Conservation (phyloP, 1,139 yeast species). For the Magnusiomyces suaveolens region DNA sequence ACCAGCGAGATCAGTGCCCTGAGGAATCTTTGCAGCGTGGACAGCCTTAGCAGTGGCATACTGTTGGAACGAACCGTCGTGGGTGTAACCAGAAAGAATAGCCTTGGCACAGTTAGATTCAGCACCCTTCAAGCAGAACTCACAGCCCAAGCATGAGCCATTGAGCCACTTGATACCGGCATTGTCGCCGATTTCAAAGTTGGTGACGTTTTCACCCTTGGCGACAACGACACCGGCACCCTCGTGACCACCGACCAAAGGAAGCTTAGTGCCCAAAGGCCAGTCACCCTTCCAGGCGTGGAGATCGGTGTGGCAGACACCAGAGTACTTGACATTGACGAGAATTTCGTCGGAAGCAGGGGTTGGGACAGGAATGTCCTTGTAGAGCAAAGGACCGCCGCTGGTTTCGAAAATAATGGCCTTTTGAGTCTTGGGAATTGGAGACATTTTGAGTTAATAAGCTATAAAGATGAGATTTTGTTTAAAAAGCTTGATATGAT, state of each 20-base stretch:
- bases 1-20: conserved; percentile 59
- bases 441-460: background rate
- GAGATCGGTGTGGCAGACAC: conserved; percentile 59
- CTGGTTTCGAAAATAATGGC: conserved; percentile 50
- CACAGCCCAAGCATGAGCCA: conserved; percentile 66
- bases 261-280: conserved; percentile 55
- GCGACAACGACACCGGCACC: conserved; percentile 79
- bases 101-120: conserved; percentile 65
- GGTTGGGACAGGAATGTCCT: conserved; percentile 50
- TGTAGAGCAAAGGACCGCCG: conserved; percentile 38
- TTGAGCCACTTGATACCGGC: conserved; percentile 71
- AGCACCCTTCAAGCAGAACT: conserved; percentile 54
- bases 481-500: conserved; percentile 48
- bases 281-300: conserved; percentile 69
- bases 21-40: conserved; percentile 71
- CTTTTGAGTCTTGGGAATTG: conserved; percentile 41
- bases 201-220: conserved; percentile 55
- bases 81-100: conserved; percentile 68
- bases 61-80: conserved; percentile 78
- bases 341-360: conserved; percentile 52
- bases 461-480: conserved; percentile 37
- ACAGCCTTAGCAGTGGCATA: conserved; percentile 79
- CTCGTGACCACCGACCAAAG: conserved; percentile 76
- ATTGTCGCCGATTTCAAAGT: conserved; percentile 63
- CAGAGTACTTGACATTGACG: conserved; percentile 53